Conservation (phyloP, 2,329 filamentous ascomycete species). For the Monosporascus cannonballus region DNA sequence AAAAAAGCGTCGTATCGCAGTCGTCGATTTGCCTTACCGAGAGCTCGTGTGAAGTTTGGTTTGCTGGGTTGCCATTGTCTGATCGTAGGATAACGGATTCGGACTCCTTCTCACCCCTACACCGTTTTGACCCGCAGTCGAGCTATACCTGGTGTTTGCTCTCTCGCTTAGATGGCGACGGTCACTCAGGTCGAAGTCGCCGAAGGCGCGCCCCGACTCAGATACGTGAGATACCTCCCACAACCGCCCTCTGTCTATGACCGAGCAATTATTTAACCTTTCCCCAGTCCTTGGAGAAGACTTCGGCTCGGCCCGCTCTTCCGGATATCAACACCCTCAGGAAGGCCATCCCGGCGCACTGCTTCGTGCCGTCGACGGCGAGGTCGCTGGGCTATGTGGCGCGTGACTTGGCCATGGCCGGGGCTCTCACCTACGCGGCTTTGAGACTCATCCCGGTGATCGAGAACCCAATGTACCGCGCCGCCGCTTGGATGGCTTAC, state of each 20-base stretch:
- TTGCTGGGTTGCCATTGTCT: background rate
- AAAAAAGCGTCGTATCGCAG: background rate
- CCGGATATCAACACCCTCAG: slow-evolving; percentile 43
- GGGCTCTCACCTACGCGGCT: slow-evolving; percentile 42
- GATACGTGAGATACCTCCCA: slow-evolving; percentile 6
- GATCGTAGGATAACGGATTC: background rate
- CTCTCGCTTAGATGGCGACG: slow-evolving; percentile 8
- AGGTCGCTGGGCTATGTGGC: slow-evolving; percentile 50
- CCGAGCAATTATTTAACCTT: background rate
- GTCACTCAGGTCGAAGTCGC: slow-evolving; percentile 13
- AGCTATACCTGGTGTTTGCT: background rate
- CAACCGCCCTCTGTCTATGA: background rate
- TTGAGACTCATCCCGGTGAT: slow-evolving; percentile 49
- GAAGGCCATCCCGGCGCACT: slow-evolving; percentile 53
- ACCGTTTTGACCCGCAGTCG: background rate
- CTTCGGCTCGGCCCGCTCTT: slow-evolving; percentile 19
- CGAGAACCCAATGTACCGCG: slow-evolving; percentile 35
- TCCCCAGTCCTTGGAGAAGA: slow-evolving; percentile 8
- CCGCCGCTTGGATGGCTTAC: slow-evolving; percentile 50
- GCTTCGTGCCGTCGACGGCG: slow-evolving; percentile 50
- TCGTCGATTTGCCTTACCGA: background rate
- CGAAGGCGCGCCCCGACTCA: slow-evolving; percentile 7
- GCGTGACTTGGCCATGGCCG: slow-evolving; percentile 47
- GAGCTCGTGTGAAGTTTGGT: background rate
- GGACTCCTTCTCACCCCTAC: background rate